Evolutionary conservation across 1,284 basidiomycete species (phyloP), one percentile per base, ranked within the genome.

Genomic region (Tylopilus sp.): DNA sequence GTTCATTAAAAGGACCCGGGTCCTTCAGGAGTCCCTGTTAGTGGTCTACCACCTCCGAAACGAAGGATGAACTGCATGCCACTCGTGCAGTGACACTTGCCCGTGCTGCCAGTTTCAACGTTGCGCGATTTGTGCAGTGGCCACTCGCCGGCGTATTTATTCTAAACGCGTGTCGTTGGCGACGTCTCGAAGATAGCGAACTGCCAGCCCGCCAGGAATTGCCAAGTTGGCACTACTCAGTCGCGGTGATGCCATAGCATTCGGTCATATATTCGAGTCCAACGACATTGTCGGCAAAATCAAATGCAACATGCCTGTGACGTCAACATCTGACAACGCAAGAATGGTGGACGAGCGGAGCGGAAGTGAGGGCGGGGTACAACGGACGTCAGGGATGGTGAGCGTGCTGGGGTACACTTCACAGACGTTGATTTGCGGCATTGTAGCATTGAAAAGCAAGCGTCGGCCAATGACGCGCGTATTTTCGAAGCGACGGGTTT

Each of bases 381-480:
- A 61, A n/a, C 54, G 60, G 8, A 59, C 31, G 43, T 72, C 65
- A 38, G 66, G 68, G 39, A 72, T 68, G n/a, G 52, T 53, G 8
- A 71, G 31, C 30, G 65, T 59, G 26, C 66, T 66, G 6, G 71
- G 71, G 53, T 64, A 67, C 49, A 69, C 50, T 5, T 57, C 58
- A 51, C 69, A 72, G 10, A 54, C 51, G 43, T 41, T 46, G 3
- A 60, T n/a, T 59, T 26, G 53, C 31, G 2, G 71, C 72, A 26
- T 54, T 50, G 54, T 75, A 76, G 51, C 74, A 76, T 61, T 75
- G 49, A 25, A n/a, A 6, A 35, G 6, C 31, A 6, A 18, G n/a
- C 7, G 12, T 55, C 68, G 48, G 44, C 39, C 28, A 35, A 13
- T 16, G 7, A 16, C 6, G 7, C 3, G 13, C 26, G 7, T 15